Evolutionary conservation across 257 asterid species (phyloP), one percentile per base, ranked within the genome.

Genomic region (Nicotiana tomentosiformis): DNA sequence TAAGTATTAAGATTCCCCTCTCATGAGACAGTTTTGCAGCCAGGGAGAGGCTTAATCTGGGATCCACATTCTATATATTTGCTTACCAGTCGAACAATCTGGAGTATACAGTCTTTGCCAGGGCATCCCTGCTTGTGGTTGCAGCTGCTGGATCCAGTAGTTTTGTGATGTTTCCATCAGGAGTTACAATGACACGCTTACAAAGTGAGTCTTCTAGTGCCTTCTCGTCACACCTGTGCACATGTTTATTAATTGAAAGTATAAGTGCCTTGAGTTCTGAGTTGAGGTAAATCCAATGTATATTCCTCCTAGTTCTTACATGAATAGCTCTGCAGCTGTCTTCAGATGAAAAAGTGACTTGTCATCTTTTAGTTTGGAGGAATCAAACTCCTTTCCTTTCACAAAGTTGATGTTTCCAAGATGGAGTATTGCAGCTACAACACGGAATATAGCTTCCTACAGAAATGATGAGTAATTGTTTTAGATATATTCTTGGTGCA

Each of bases 361-460:
- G 57, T 91, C 97, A 62, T 93, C 91, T 87, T 92, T 93, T 26
- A 94, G 87, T 89, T 89, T 90, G 14, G 99, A 96, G 35, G 99
- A 94, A 81, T 96, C 98, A 16, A 68, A 82, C 78, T 96, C 98
- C 78, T 90, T 88, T 86, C 99, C 98, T 88, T 93, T 94, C 20
- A 90, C 53, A 79, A 96, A 96, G 80, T 94, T 89, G 55, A 94
- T 86, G 80, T 96, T 96, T 80, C 99, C 99, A 81, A 96, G 88
- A 85, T 96, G 99, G 82, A 96, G 98, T 86, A 96, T 96, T 60
- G 99, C 94, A 64, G 99, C 99, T 4, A 96, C 98, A 12, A 96
- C 95, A 9, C 98, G 87, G 90, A 96, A 96, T 88, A 96, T 96
- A 66, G 97, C 97, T 68, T 96, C 99, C 98, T 95, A 64, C 55